Percentiles rank a stretch among this genome's conserved stretches.
These are phyloP conservation scores for Cercospora sesami DNA, from an alignment of 2,329 filamentous ascomycete species.

Conservation along the genomic window DNA sequence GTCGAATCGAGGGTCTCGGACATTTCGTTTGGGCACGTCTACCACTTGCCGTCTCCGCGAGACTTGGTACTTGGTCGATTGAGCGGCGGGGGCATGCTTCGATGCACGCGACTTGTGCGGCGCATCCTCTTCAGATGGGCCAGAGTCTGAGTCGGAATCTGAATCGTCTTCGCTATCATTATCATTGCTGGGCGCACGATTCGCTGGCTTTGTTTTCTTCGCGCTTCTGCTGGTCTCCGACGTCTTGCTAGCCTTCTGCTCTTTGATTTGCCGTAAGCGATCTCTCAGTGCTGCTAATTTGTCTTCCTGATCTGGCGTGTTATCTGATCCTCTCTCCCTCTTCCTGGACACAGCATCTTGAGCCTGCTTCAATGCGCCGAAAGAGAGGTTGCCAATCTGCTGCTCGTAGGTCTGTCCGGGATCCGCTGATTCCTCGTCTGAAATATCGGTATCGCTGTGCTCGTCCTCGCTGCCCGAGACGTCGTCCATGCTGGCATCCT, in stretches of 20 bases:
- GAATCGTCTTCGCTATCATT: slow-evolving; percentile 28
- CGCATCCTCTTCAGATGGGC: slow-evolving; percentile 44
- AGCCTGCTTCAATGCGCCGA: slow-evolving; percentile 85
- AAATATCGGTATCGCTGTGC: slow-evolving; percentile 29
- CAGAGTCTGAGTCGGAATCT: slow-evolving; percentile 39
- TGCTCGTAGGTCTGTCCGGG: slow-evolving; percentile 45
- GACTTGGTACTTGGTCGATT: slow-evolving; percentile 80
- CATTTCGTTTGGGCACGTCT: slow-evolving; percentile 55
- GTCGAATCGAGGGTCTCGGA: slow-evolving; percentile 88
- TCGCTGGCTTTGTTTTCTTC: background rate
- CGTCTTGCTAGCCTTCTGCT: slow-evolving; percentile 29
- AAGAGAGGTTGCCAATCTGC: slow-evolving; percentile 67
- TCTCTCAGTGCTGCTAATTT: slow-evolving; percentile 50
- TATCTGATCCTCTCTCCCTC: slow-evolving; percentile 46
- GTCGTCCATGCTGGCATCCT: slow-evolving; percentile 29
- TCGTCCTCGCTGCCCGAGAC: slow-evolving; percentile 33
- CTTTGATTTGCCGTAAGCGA: slow-evolving; percentile 47
- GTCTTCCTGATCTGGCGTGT: slow-evolving; percentile 44
- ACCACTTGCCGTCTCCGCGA: slow-evolving; percentile 76
- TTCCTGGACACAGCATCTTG: slow-evolving; percentile 64
- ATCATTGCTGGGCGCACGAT: slow-evolving; percentile 15
- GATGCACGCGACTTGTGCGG: slow-evolving; percentile 56
- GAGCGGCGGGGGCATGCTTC: slow-evolving; percentile 86
- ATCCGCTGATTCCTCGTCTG: slow-evolving; percentile 23
- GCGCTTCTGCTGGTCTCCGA: slow-evolving; percentile 25